Evolutionary conservation across 2,329 filamentous ascomycete genomes (phyloP).

Genomic region (Mariannaea sp.): DNA sequence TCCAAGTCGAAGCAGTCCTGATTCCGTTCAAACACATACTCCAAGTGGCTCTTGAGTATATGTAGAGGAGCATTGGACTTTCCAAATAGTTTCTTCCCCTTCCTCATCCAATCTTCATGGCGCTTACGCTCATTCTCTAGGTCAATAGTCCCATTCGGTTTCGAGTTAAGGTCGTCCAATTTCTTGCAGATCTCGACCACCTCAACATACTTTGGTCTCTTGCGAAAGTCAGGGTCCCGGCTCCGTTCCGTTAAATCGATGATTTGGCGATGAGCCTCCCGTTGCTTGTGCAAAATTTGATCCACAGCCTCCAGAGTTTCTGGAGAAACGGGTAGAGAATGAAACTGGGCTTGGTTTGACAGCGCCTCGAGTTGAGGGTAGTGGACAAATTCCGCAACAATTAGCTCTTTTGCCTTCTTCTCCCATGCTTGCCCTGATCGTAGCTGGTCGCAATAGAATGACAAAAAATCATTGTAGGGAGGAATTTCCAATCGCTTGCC

Average conservation of each 20-base stretch:
- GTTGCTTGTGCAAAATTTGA: slow-evolving; percentile 91
- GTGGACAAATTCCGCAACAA: slow-evolving; percentile 88
- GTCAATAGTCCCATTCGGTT: slow-evolving; percentile 87
- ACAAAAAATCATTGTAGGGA: slow-evolving; percentile 78
- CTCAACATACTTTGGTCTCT: slow-evolving; percentile 85
- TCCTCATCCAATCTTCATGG: slow-evolving; percentile 99
- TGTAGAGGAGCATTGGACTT: slow-evolving; percentile 97
- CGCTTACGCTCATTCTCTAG: slow-evolving; percentile 92
- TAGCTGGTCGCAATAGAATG: slow-evolving; percentile 76
- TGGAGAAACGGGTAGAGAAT: slow-evolving; percentile 76
- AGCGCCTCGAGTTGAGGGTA: slow-evolving; percentile 94
- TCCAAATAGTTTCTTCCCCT: slow-evolving; percentile 95
- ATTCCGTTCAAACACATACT: slow-evolving; percentile 89
- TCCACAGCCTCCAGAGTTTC: slow-evolving; percentile 85
- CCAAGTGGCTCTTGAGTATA: slow-evolving; percentile 93
- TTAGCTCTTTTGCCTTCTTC: slow-evolving; percentile 87
- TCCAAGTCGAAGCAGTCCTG: slow-evolving; percentile 87
- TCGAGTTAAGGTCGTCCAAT: slow-evolving; percentile 87
- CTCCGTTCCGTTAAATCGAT: slow-evolving; percentile 79
- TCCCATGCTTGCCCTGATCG: slow-evolving; percentile 86
- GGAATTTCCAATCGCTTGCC: slow-evolving; percentile 79
- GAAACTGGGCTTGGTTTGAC: slow-evolving; percentile 74
- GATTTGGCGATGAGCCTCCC: slow-evolving; percentile 90
- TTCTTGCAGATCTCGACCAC: slow-evolving; percentile 89
- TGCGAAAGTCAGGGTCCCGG: slow-evolving; percentile 73